phyloP scores from a whole-genome alignment of 257 asterid species.

The Penstemon barbatus region DNA sequence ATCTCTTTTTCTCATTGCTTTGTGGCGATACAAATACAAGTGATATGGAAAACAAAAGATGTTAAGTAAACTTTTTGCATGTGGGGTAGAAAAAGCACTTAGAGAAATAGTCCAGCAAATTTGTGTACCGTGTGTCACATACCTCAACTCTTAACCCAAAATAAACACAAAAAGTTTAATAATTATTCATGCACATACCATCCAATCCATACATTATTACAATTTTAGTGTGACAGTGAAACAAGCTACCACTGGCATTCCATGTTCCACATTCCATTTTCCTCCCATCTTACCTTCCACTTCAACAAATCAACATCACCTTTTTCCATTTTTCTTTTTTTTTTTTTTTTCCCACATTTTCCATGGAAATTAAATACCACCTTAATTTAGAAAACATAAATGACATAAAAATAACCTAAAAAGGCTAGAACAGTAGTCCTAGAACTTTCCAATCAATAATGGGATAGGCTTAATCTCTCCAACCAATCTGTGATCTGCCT shows the following conservation, averaged over 20 bases:
- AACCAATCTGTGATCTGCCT: conserved; percentile 38
- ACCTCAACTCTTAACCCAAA: conserved; percentile 8
- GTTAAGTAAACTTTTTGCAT: conserved; percentile 20
- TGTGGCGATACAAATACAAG: conserved; percentile 29
- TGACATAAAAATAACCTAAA: conserved; percentile 12
- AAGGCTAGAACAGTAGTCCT: conserved; percentile 25
- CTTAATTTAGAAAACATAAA: not conserved
- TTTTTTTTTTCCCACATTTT: not conserved
- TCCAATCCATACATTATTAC: conserved; percentile 21
- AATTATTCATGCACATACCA: conserved; percentile 21
- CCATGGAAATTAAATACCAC: conserved; percentile 10
- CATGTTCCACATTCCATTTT: conserved; percentile 45
- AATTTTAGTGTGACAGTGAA: conserved; percentile 21
- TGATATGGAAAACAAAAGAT: conserved; percentile 22
- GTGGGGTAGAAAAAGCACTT: conserved; percentile 61
- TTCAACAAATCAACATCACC: conserved; percentile 53
- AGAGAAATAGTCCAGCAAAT: conserved; percentile 7
- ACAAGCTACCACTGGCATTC: conserved; percentile 38
- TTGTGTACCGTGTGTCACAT: conserved; percentile 40
- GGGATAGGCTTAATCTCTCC: conserved; percentile 48
- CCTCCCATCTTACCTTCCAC: conserved; percentile 40
- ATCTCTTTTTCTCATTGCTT: conserved; percentile 9
- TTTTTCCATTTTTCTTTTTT: conserved; percentile 20
- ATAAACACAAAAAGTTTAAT: conserved; percentile 4
- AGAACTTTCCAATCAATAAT: conserved; percentile 51